Percentiles rank a stretch among this genome's conserved stretches.
Conservation (phyloP, 1,284 basidiomycete species). For the Marasmius fiardii region DNA sequence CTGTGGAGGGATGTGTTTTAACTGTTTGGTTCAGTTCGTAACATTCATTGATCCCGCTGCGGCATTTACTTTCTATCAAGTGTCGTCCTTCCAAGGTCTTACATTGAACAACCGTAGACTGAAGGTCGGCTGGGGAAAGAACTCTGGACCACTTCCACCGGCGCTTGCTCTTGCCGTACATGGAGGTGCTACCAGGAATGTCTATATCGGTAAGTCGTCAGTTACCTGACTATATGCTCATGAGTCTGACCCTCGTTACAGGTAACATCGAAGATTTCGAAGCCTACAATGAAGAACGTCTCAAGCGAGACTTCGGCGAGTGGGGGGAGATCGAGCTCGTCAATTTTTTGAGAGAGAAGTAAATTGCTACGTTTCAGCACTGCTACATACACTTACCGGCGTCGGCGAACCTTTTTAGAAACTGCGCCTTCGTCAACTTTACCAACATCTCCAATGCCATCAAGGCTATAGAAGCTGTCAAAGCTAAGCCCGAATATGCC, state of each 20-base stretch:
- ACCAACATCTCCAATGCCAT: constrained; percentile 88
- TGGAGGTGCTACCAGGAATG: constrained; percentile 88
- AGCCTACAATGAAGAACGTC: constrained; percentile 78
- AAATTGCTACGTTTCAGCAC: constrained; percentile 26
- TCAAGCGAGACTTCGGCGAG: constrained; percentile 87
- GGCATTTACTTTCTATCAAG: constrained; percentile 89
- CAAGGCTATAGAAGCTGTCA: constrained; percentile 92
- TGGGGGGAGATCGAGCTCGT: constrained; percentile 94
- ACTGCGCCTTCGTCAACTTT: constrained; percentile 95
- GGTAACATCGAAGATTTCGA: constrained; percentile 87
- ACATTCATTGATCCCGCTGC: constrained; percentile 89
- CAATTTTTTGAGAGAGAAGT: constrained; percentile 94
- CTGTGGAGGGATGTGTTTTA: constrained; percentile 10
- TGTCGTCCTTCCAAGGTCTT: constrained; percentile 83
- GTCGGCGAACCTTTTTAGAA: constrained; percentile 38
- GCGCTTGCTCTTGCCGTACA: constrained; percentile 84
- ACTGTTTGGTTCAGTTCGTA: constrained; percentile 59
- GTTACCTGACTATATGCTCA: not conserved
- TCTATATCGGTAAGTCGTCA: constrained; percentile 74
- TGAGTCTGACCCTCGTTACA: not conserved
- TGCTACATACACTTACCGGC: not conserved
- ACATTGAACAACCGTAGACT: constrained; percentile 87
- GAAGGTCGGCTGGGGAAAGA: constrained; percentile 96
- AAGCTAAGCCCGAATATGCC: constrained; percentile 81
- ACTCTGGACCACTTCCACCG: constrained; percentile 80